Evolutionary conservation across 768 basidiomycete species (phyloP).

Genomic region (Trametes gibbosa): DNA sequence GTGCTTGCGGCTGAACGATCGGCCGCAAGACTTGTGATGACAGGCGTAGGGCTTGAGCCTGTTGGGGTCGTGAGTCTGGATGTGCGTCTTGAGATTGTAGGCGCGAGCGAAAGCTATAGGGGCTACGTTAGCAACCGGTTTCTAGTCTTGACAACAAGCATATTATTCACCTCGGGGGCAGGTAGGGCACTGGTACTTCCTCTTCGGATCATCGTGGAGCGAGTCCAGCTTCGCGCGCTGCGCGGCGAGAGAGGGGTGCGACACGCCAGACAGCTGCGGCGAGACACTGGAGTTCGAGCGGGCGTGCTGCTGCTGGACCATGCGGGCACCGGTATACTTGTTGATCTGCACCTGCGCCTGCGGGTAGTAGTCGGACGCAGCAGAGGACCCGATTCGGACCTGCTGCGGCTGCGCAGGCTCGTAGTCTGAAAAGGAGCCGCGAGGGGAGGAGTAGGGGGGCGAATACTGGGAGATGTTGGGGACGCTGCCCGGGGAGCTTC

Average conservation of each 20-base stretch:
- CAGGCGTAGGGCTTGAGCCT: slow-evolving; percentile 87
- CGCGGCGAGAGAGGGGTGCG: slow-evolving; percentile 24
- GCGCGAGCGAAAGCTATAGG: slow-evolving; percentile 81
- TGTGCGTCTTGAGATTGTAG: slow-evolving; percentile 94
- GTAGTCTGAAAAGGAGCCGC: slow-evolving; percentile 69
- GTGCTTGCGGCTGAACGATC: slow-evolving; percentile 93
- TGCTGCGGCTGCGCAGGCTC: slow-evolving; percentile 46
- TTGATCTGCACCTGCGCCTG: slow-evolving; percentile 24
- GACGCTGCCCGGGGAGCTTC: slow-evolving; percentile 54
- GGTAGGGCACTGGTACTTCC: slow-evolving; percentile 72
- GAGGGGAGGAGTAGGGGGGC: slow-evolving; percentile 28
- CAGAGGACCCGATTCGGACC: slow-evolving; percentile 44
- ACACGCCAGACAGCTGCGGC: slow-evolving; percentile 44
- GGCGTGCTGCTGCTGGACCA: slow-evolving; percentile 33
- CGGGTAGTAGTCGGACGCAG: slow-evolving; percentile 47
- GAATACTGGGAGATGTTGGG: slow-evolving; percentile 28
- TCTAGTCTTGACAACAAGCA: background rate
- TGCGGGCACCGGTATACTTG: slow-evolving; percentile 21
- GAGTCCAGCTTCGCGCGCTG: slow-evolving; percentile 36
- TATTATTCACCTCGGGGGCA: slow-evolving; percentile 64
- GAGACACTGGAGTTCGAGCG: slow-evolving; percentile 59
- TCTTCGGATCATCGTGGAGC: slow-evolving; percentile 61
- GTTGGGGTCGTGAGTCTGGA: slow-evolving; percentile 92
- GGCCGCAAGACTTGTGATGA: slow-evolving; percentile 79
- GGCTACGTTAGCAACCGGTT: background rate